Base-by-base conservation (phyloP, 1,139 yeast genomes). In the Kurtzmaniella quercitrusa region DNA sequence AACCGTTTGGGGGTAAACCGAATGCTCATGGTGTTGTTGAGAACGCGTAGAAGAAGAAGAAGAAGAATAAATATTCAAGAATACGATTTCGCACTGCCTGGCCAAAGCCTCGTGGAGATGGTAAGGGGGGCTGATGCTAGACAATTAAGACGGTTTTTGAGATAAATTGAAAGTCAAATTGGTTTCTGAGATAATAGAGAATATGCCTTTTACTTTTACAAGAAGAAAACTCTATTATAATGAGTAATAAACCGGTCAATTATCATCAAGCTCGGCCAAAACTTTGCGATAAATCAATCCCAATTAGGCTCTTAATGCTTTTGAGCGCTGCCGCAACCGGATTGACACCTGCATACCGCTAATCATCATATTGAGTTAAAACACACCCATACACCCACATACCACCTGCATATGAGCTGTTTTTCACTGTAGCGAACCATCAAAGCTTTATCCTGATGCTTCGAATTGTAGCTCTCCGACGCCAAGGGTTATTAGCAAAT, bases 1-100 rank as follows among this genome's bases (percentile, higher is more conserved):
- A 34, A 34, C 22, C 37, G 23, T 16, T 34, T 34, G 7, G 37
- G 37, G 11, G 37, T 34, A 4, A 34, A 3, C n/a, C 37, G 19
- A 12, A 33, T 9, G 14, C 14, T 8, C 36, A 33, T 32, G 9
- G 30, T 26, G 30, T 5, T 26, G 30, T n/a, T n/a, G n/a, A n/a
- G 26, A 21, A 21, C 11, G 11, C 11, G 9, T 21, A 11, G 11
- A 21, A 11, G 11, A 21, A 21, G 6, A 21, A 21, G 11, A 11
- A 21, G 11, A 11, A 6, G 26, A 21, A 21, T 21, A 21, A 21
- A 21, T 6, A 21, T 6, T 7, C 9, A 21, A 5, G 30, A 26
- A 26, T 6, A 5, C 6, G 30, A 26, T 4, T 26, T 26, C n/a
- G 30, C 30, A 26, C 30, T 26, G 30, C 30, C 30, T 26, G 5